These are phyloP conservation scores for Chlamydomonas reinhardtii DNA, from an alignment of 163 green algal species.

Conservation along the genomic window DNA sequence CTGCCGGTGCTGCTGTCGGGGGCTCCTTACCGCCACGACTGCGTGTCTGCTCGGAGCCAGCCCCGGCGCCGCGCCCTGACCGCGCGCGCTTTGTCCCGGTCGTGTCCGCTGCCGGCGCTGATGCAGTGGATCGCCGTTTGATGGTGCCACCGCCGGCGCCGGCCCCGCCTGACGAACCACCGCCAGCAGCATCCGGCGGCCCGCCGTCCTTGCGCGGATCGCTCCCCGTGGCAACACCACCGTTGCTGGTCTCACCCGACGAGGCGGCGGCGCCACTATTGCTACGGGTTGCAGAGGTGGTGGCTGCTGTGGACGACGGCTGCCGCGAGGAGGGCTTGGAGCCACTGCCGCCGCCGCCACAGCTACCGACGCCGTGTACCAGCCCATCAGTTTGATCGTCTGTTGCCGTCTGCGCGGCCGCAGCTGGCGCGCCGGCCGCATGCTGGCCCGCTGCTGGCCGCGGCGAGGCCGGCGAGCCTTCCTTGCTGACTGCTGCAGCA, in stretches of 20 bases:
- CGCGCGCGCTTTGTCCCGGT: not conserved
- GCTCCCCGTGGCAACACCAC: too few relatives aligned
- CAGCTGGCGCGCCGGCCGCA: too few relatives aligned
- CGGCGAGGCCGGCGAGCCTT: too few relatives aligned
- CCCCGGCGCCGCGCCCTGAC: too few relatives aligned
- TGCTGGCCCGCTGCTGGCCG: not conserved
- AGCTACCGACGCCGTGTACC: too few relatives aligned
- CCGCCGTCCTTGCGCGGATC: not conserved
- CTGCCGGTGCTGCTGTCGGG: too few relatives aligned
- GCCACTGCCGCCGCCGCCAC: not conserved
- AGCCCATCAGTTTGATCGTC: too few relatives aligned
- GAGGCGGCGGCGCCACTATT: not conserved
- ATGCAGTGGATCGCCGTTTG: not conserved
- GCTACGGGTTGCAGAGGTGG: not conserved
- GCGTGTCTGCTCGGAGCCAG: not conserved
- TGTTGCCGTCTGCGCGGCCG: not conserved
- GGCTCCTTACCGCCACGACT: not conserved
- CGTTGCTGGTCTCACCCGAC: not conserved
- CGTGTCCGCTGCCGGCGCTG: too few relatives aligned
- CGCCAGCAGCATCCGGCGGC: too few relatives aligned
- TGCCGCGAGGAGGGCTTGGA: not conserved
- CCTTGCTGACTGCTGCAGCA: too few relatives aligned
- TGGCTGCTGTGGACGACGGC: not conserved
- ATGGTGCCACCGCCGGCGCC: not conserved
- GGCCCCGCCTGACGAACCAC: too few relatives aligned